Evolutionary conservation across 306 rosid species (phyloP), one percentile per base, ranked within the genome.

Genomic region (Hippophae gyantsensis): DNA sequence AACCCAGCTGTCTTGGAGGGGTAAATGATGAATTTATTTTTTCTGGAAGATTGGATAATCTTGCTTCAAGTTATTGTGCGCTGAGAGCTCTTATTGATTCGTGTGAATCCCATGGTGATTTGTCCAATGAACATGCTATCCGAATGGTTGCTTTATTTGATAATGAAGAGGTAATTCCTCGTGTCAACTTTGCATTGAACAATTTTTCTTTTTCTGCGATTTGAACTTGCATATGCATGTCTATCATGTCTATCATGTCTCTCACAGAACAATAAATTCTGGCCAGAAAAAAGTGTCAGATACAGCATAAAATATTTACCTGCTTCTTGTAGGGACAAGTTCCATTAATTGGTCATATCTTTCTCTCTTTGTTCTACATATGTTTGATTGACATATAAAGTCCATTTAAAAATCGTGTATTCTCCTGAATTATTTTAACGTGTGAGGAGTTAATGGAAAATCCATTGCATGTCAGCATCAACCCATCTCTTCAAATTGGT

Each of bases 81-180:
- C 65, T 92, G 58, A 80, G 95, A 76, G 98, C 96, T 53, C 95
- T 92, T 51, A 72, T 81, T 69, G 98, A 87, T 78, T 87, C 98
- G 6, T 72, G 82, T 63, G 71, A 74, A 73, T 85, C 87, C 56
- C 69, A 76, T 52, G 63, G 70, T 57, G 84, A 79, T 73, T 73
- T 87, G 52, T 74, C 83, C 61, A 78, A 63, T 53, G 96, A 85
- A 55, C 86, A 81, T 40, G 81, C 89, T 52, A 71, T 92, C 64
- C 84, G 96, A 46, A 92, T 92, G 98, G 93, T 87, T 78, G 98
- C 98, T 67, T 81, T 92, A 68, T 92, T 92, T 85, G 98, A 92
- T 78, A 92, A 87, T 58, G 98, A 92, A 64, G 98, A 92, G 98
- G 98, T 92, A 79, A 66, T 46, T 70, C 43, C 56, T 74, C 66